A percentile compares a stretch with the other conserved stretches of the same genome.
Conservation (phyloP, 108 stramenopile species). For the Conticribra guillardii region DNA sequence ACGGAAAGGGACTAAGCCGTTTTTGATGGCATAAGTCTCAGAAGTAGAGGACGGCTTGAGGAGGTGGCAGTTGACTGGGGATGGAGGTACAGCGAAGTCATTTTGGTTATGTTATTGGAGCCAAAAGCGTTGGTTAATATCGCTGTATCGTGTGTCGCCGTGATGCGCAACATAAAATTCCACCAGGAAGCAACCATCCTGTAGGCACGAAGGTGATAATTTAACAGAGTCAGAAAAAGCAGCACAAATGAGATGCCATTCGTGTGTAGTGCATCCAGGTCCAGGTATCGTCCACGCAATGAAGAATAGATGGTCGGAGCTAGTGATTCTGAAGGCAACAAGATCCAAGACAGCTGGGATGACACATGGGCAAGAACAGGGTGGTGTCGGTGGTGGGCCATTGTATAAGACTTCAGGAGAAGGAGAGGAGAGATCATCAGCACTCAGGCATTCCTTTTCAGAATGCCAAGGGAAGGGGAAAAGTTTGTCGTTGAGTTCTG, state of each 20-base stretch:
- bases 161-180: slow-evolving; percentile 10
- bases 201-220: slow-evolving; percentile 8
- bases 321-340: neutral
- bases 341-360: neutral
- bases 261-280: neutral
- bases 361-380: no score
- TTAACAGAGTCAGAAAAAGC: neutral
- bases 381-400: no score
- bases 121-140: slow-evolving; percentile 20
- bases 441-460: no score
- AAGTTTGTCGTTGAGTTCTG: no score
- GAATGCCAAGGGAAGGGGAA: no score
- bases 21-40: neutral
- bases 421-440: no score
- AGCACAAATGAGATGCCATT: slow-evolving; percentile 14
- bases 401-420: no score
- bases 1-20: neutral
- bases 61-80: neutral
- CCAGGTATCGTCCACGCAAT: neutral
- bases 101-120: slow-evolving; percentile 4
- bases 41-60: slow-evolving; percentile 4
- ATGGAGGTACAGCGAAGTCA: neutral
- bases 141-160: slow-evolving; percentile 1
- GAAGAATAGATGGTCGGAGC: slow-evolving; percentile 14
- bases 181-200: slow-evolving; percentile 12